A percentile compares a stretch with the other conserved stretches of the same genome.
Evolutionary conservation across 768 basidiomycete genomes (phyloP).

Genomic region (Paxillus rubicundulus): DNA sequence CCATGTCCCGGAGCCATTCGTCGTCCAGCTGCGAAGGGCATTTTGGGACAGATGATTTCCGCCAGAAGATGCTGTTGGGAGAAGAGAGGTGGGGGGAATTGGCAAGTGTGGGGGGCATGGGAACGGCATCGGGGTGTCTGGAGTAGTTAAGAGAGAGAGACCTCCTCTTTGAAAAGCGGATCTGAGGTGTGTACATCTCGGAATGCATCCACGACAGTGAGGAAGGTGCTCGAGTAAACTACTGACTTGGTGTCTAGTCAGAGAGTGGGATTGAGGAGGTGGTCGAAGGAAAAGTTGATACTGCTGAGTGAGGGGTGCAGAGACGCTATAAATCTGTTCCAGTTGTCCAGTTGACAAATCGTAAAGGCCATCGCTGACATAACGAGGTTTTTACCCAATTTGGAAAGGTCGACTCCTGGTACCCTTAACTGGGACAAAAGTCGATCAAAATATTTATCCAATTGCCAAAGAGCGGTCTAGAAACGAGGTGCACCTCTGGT

Average conservation of each 20-base stretch:
- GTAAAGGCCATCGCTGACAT: constrained; percentile 22
- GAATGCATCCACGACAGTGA: not conserved
- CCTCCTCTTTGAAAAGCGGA: constrained; percentile 13
- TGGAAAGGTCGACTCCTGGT: not conserved
- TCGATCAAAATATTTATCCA: constrained; percentile 21
- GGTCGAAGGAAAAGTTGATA: not conserved
- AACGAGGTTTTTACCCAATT: constrained; percentile 19
- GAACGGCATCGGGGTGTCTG: constrained; percentile 36
- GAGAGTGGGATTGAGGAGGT: constrained; percentile 9
- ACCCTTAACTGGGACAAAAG: not conserved
- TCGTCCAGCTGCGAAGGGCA: constrained; percentile 52
- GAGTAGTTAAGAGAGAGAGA: constrained; percentile 15
- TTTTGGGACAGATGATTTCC: constrained; percentile 30
- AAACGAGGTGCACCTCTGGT: constrained; percentile 19
- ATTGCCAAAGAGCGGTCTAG: constrained; percentile 22
- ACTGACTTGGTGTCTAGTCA: not conserved
- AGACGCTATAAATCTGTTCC: constrained; percentile 17
- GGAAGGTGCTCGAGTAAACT: not conserved
- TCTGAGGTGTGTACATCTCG: not conserved
- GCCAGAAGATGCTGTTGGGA: constrained; percentile 48
- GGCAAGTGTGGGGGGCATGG: constrained; percentile 57
- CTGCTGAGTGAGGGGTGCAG: not conserved
- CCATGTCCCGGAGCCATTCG: constrained; percentile 63
- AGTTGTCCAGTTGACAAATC: constrained; percentile 25
- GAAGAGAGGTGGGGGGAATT: constrained; percentile 55